Evolutionary conservation across 2,329 filamentous ascomycete species (phyloP).

Genomic region (Bipolaris sorokiniana): DNA sequence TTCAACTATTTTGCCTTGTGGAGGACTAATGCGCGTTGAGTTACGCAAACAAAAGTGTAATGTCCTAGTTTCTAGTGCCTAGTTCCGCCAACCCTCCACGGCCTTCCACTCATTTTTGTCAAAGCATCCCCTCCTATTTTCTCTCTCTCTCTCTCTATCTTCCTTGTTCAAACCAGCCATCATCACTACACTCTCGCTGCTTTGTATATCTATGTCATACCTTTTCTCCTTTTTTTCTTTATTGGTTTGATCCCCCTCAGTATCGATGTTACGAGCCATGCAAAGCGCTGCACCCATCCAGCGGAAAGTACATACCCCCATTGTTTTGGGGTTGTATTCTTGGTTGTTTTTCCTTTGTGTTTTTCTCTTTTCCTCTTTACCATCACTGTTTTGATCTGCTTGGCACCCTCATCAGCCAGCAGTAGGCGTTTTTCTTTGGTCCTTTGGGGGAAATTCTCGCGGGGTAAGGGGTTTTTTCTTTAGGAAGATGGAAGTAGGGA

Average conservation of each 20-base stretch:
- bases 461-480: neutral
- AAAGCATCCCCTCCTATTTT: neutral
- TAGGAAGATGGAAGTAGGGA: neutral
- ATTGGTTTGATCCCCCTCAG: neutral
- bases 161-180: slow-evolving; percentile 1
- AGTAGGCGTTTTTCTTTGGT: neutral
- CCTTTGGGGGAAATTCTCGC: neutral
- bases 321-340: slow-evolving; percentile 5
- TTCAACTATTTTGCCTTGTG: slow-evolving; percentile 18
- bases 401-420: slow-evolving; percentile 5
- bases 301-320: slow-evolving; percentile 9
- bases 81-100: slow-evolving; percentile 34
- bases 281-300: slow-evolving; percentile 15
- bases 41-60: slow-evolving; percentile 34
- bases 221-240: neutral
- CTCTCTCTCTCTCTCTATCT: neutral
- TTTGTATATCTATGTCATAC: slow-evolving; percentile 22
- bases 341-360: slow-evolving; percentile 9
- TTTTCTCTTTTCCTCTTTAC: neutral
- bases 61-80: slow-evolving; percentile 43
- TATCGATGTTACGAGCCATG: slow-evolving; percentile 25
- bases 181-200: slow-evolving; percentile 19
- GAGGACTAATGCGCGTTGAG: slow-evolving; percentile 34
- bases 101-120: slow-evolving; percentile 19
- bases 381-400: slow-evolving; percentile 4